Evolutionary conservation across 306 rosid genomes (phyloP).

Genomic region (Astragalus glycyphyllos): DNA sequence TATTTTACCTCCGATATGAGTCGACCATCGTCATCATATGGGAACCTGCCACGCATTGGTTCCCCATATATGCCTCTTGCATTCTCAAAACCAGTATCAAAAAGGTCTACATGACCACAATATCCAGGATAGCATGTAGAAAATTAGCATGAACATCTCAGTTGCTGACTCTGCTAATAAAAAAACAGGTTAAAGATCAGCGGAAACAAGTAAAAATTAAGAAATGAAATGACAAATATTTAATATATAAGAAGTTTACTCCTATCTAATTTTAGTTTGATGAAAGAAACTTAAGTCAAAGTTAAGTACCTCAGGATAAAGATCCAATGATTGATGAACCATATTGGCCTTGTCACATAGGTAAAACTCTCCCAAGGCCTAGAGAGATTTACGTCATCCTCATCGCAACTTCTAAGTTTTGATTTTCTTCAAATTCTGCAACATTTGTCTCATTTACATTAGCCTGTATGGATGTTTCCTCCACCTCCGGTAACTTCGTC

Average conservation of each 20-base stretch:
- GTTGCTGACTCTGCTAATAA: conserved; percentile 61
- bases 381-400: too few species aligned
- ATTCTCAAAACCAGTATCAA: conserved; percentile 74
- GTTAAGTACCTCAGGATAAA: conserved; percentile 68
- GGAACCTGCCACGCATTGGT: conserved; percentile 77
- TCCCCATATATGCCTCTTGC: conserved; percentile 79
- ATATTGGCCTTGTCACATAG: conserved; percentile 60
- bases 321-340: conserved; percentile 57
- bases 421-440: conserved; percentile 58
- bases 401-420: conserved; percentile 73
- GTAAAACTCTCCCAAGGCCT: conserved; percentile 78
- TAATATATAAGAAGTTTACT: conserved; percentile 13
- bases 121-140: conserved; percentile 68
- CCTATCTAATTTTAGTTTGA: conserved; percentile 29
- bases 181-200: conserved; percentile 4
- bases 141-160: conserved; percentile 71
- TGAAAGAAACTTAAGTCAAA: background rate
- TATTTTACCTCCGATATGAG: conserved; percentile 79
- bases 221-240: conserved; percentile 15
- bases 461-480: conserved; percentile 44
- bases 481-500: conserved; percentile 56
- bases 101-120: conserved; percentile 85
- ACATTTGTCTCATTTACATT: conserved; percentile 57
- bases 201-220: conserved; percentile 23
- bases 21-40: conserved; percentile 77